Conservation (phyloP, 1,284 basidiomycete genomes). For the Tilletia caries region DNA sequence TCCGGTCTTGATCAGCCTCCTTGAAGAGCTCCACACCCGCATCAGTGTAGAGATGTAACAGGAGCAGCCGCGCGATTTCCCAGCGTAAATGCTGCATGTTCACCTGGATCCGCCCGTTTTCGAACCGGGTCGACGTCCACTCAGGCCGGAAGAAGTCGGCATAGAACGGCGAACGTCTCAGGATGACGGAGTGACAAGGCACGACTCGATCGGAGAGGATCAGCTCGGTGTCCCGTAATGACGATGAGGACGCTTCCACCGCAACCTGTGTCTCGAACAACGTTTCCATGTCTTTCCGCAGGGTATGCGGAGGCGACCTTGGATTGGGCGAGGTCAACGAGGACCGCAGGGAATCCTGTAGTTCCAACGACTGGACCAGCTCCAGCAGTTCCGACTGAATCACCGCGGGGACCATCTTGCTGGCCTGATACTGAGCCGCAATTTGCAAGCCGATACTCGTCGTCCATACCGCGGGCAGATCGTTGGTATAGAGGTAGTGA, state of each 20-base stretch:
- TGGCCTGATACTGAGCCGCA: constrained; percentile 56
- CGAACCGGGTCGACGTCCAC: constrained; percentile 71
- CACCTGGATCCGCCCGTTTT: constrained; percentile 63
- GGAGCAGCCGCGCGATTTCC: constrained; percentile 72
- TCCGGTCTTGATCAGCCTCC: constrained; percentile 46
- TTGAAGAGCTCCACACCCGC: constrained; percentile 68
- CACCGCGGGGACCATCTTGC: constrained; percentile 65
- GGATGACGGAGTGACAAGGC: constrained; percentile 68
- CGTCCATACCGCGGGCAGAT: constrained; percentile 80
- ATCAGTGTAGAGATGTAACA: constrained; percentile 77
- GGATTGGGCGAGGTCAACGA: constrained; percentile 55
- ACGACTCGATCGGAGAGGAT: constrained; percentile 70
- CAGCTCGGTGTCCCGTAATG: constrained; percentile 69
- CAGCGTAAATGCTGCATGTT: constrained; percentile 73
- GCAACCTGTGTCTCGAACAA: constrained; percentile 56
- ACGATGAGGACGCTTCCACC: constrained; percentile 25
- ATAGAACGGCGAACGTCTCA: constrained; percentile 83
- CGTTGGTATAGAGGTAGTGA: constrained; percentile 83
- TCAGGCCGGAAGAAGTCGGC: constrained; percentile 76
- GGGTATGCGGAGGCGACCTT: constrained; percentile 56
- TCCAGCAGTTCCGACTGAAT: constrained; percentile 62
- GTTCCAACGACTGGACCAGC: constrained; percentile 61
- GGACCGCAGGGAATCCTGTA: constrained; percentile 51
- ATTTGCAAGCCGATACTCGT: constrained; percentile 64
- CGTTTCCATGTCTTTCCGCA: constrained; percentile 59